Evolutionary conservation across 805 yeast genomes (phyloP), one percentile per base, ranked within the genome.

Genomic region (Candida maesae): DNA sequence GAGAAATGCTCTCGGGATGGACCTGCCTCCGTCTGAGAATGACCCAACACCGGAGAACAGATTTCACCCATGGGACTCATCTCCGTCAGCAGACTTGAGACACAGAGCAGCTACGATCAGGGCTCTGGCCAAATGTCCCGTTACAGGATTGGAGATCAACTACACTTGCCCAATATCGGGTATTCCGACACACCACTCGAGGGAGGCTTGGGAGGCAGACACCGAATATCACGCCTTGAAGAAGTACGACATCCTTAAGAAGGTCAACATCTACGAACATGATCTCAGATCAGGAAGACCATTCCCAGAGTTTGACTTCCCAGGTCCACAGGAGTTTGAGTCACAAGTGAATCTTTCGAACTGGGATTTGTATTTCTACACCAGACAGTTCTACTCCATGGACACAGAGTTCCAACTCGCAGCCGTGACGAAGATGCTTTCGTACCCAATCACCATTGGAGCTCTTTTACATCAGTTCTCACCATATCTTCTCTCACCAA

Each of bases 381-480:
- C 98, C 0, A 76, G 99, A 61, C 84, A 84, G 53, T 93, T 87
- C 61, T 83, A 80, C 55, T 91, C 97, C 5, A 91, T 93, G 98
- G 96, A 93, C 64, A 85, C 96, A 5, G 96, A 90, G 63, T 91
- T 87, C 68, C 95, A 91, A 63, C 70, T 91, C 58, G 98, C 98
- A 1, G 95, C 95, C 4, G 90, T 89, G 25, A 88, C 98, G 15
- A 93, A 93, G 61, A 85, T 91, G 76, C 74, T 93, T 59, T 85
- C 95, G 39, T 93, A 88, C 63, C 99, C 99, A 33, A 66, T 87
- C 45, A 89, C 99, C 4, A 82, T 93, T 33, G 95, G 87, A 7
- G 77, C 95, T 1, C 64, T 88, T 7, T 63, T 93, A 52, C 93
- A 91, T 62, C 84, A 82, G 60, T 84, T 71, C 61, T 84, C 96